These are phyloP conservation scores for Suillus decipiens DNA, from an alignment of 768 basidiomycete species.

Conservation along the genomic window DNA sequence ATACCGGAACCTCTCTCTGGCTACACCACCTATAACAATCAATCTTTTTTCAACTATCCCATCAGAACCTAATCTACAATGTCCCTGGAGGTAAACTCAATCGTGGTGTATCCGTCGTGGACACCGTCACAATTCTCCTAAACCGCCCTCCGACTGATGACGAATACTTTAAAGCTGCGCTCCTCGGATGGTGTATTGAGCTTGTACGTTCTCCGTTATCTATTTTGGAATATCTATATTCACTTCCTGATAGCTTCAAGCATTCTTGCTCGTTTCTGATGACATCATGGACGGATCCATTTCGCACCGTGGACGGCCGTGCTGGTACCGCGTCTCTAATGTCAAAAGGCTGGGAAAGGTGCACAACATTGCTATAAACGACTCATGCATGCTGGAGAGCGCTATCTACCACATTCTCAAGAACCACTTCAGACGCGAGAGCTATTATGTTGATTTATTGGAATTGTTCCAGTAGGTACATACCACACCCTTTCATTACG, in stretches of 20 bases:
- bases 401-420: constrained; percentile 92
- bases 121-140: constrained; percentile 86
- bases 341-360: constrained; percentile 34
- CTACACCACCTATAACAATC: background rate
- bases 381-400: constrained; percentile 93
- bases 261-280: constrained; percentile 94
- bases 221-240: background rate
- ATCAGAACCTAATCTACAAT: constrained; percentile 87
- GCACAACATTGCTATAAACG: constrained; percentile 86
- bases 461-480: constrained; percentile 87
- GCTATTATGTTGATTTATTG: constrained; percentile 86
- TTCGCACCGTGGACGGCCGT: constrained; percentile 91
- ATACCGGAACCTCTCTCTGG: background rate
- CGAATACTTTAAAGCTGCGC: constrained; percentile 86
- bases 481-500: background rate
- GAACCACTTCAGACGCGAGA: constrained; percentile 75
- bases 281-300: constrained; percentile 99
- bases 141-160: constrained; percentile 70
- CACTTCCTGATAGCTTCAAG: constrained; percentile 71
- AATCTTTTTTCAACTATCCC: constrained; percentile 11
- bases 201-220: constrained; percentile 55
- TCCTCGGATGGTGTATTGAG: constrained; percentile 96
- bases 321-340: constrained; percentile 78
- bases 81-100: constrained; percentile 97
- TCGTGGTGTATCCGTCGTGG: constrained; percentile 91